These are phyloP conservation scores for Nymphaea colorata DNA, from an alignment of 164 flowering plant species.

Conservation along the genomic window DNA sequence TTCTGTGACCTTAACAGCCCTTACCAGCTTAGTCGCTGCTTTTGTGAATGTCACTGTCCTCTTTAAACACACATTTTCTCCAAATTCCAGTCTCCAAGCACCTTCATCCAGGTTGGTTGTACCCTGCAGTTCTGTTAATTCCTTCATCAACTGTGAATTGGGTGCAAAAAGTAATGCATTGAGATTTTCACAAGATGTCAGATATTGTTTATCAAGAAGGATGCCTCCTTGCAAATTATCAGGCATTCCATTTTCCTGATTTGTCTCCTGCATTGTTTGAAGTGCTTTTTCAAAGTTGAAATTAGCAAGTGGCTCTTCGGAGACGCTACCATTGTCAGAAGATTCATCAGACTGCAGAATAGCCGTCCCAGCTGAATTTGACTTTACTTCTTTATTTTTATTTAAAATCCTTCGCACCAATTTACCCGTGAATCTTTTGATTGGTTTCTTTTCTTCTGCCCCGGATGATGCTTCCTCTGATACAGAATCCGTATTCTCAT, in stretches of 20 bases:
- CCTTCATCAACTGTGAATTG: constrained; percentile 46
- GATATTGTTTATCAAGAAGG: constrained; percentile 47
- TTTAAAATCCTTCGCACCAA: constrained; percentile 41
- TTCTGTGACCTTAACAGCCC: constrained; percentile 62
- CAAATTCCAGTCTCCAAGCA: constrained; percentile 55
- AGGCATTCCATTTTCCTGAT: constrained; percentile 35
- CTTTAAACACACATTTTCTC: constrained; percentile 25
- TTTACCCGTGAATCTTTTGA: constrained; percentile 34
- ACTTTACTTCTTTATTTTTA: constrained; percentile 31
- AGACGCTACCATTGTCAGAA: constrained; percentile 41
- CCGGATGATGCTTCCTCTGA: background rate
- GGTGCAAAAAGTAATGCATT: constrained; percentile 53
- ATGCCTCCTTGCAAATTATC: constrained; percentile 54
- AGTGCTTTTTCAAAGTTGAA: constrained; percentile 49
- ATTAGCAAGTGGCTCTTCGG: constrained; percentile 15
- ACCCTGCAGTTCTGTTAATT: constrained; percentile 50
- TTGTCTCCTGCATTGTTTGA: constrained; percentile 29
- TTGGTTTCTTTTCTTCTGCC: constrained; percentile 37
- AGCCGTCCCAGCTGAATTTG: constrained; percentile 16
- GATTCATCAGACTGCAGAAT: constrained; percentile 33
- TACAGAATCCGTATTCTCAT: constrained; percentile 7
- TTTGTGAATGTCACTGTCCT: constrained; percentile 48
- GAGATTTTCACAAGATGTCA: constrained; percentile 30
- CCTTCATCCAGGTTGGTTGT: constrained; percentile 50
- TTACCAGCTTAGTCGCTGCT: constrained; percentile 61